A percentile compares a stretch with the other conserved stretches of the same genome.
phyloP scores from a whole-genome alignment of 768 basidiomycete species.

The Austroboletus festivus region DNA sequence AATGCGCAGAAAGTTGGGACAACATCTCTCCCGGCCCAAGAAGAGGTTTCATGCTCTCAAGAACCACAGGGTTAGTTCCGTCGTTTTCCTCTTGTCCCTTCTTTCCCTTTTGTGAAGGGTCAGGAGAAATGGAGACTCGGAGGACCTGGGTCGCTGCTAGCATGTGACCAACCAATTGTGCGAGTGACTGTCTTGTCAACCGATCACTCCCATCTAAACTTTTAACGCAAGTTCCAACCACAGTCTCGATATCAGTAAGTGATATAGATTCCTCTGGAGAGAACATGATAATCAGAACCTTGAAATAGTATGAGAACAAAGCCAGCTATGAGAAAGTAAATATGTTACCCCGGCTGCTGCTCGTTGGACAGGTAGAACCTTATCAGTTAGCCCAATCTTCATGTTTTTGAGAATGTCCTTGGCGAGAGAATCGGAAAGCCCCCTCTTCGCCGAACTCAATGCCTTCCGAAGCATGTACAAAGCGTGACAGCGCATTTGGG shows the following conservation, averaged over 20 bases:
- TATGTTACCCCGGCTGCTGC: constrained; percentile 68
- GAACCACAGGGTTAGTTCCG: constrained; percentile 41
- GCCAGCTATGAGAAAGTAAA: constrained; percentile 1
- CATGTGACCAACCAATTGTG: constrained; percentile 78
- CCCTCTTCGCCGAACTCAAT: constrained; percentile 75
- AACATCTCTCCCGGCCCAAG: constrained; percentile 80
- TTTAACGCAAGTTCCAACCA: constrained; percentile 65
- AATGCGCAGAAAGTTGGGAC: constrained; percentile 68
- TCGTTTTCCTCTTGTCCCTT: constrained; percentile 65
- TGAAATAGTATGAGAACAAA: constrained; percentile 16
- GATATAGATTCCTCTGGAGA: constrained; percentile 53
- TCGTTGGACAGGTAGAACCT: constrained; percentile 80
- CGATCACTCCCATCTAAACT: constrained; percentile 83
- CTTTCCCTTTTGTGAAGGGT: constrained; percentile 54
- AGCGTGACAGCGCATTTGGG: constrained; percentile 81
- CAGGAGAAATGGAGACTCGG: constrained; percentile 43
- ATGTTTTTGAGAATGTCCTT: constrained; percentile 87
- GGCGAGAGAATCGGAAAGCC: constrained; percentile 70
- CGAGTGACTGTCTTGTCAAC: constrained; percentile 73
- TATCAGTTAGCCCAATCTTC: constrained; percentile 72
- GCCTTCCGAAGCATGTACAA: constrained; percentile 76
- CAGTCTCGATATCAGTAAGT: constrained; percentile 70
- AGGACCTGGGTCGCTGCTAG: constrained; percentile 81
- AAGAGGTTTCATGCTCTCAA: constrained; percentile 64
- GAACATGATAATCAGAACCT: constrained; percentile 60